Evolutionary conservation across 768 basidiomycete species (phyloP), one percentile per base, ranked within the genome.

Genomic region (Tulasnella calospora): DNA sequence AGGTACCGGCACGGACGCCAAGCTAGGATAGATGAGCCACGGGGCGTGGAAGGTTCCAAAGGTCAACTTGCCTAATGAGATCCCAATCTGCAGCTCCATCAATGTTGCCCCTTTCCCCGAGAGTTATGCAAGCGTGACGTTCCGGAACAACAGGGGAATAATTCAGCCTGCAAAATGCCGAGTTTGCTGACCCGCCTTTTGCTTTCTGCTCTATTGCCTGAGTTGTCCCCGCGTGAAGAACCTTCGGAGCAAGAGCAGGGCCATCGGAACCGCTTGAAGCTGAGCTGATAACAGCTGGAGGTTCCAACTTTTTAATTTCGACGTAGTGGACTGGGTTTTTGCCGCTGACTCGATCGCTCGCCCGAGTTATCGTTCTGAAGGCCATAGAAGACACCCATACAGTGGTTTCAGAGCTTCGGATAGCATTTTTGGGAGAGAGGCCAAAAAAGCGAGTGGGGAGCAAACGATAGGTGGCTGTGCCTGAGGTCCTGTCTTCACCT

Each of bases 61-160:
- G 57, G 13, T 0, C n/a, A 38, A 82, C 85, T 72, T 82, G 90
- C 90, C 84, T 84, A 61, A 90, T 84, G 10, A 92, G 83, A 83
- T 94, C 91, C 92, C 92, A 94, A 44, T 92, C 89, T 70, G 88
- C 23, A 21, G 76, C 76, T 38, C 69, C 44, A 71, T 78, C 69
- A 12, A 78, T 35, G 44, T 41, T 38, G 23, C 76, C 76, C 27
- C 27, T 51, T 30, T 36, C 51, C 33, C 61, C 76, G 30, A 55
- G 35, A 27, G 40, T 27, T 33, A 78, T 61, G 21, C 36, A 33
- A 44, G 15, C 57, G 30, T 78, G 57, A 40, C 33, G 23, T 41
- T 79, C 78, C n/a, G 78, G 78, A 5, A 79, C 38, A 21, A 27
- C 77, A 30, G 21, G 17, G 17, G 41, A 44, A 30, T 17, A 27